phyloP scores from a whole-genome alignment of 257 asterid species.

The Marsdenia floribunda region DNA sequence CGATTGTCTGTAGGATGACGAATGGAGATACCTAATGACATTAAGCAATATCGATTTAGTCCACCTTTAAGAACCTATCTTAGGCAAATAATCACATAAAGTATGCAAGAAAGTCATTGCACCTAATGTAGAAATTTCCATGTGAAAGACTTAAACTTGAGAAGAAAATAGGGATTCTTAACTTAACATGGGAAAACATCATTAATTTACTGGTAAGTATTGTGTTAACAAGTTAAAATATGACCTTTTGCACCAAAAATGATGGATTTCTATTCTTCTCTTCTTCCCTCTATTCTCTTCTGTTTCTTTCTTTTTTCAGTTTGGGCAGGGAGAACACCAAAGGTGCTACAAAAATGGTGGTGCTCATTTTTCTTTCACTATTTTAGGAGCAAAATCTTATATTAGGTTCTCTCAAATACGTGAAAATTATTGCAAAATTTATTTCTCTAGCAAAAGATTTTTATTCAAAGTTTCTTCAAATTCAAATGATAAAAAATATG shows the following conservation, averaged over 20 bases:
- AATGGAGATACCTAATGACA: constrained; percentile 54
- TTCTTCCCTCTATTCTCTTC: too few species aligned
- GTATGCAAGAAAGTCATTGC: neutral
- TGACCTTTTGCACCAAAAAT: neutral
- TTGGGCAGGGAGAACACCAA: too few species aligned
- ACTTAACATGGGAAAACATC: too few species aligned
- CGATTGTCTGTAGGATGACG: constrained; percentile 74
- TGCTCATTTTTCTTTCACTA: neutral
- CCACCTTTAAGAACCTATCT: neutral
- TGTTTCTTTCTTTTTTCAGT: too few species aligned
- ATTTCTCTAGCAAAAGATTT: neutral
- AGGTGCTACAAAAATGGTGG: neutral
- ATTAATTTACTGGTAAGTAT: neutral
- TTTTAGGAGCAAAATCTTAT: neutral
- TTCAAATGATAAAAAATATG: neutral
- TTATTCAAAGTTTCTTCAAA: neutral
- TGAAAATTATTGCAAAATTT: neutral
- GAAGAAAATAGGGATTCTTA: neutral
- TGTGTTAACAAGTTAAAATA: neutral
- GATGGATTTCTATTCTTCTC: neutral
- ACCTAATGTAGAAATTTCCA: neutral
- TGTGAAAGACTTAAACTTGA: neutral
- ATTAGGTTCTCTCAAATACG: neutral
- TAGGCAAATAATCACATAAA: neutral
- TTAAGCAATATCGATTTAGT: constrained; percentile 16